Evolutionary conservation across 1,284 basidiomycete species (phyloP), one percentile per base, ranked within the genome.

Genomic region (Marasmius sp.): DNA sequence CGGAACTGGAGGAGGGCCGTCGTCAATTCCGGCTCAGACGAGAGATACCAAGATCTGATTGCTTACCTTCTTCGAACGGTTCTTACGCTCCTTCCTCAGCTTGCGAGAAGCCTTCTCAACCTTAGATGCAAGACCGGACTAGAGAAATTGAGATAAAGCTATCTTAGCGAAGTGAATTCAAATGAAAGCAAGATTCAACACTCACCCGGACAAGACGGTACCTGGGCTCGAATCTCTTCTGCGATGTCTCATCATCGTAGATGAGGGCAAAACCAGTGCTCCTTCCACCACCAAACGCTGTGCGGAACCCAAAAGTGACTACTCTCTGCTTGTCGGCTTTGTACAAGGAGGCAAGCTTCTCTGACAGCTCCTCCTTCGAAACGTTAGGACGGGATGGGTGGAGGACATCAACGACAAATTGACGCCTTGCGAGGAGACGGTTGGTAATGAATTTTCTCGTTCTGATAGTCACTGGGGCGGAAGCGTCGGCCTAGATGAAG

Each of bases 381-480:
- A 99, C 93, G 79, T 97, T 99, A 67, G 97, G 80, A 65, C 96
- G 94, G 62, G 89, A 92, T 41, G 97, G 97, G 84, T 99, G 97
- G 71, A 98, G 90, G 74, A 99, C 88, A 73, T 98, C 97, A 66
- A 98, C 84, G 71, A 98, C 87, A 74, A 97, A 95, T 82, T 94
- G 92, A 67, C 89, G 88, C 73, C 97, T 93, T 74, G 94, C 91
- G 64, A 99, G 86, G 69, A 99, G 92, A 70, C 95, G 94, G 90
- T 99, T 99, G 74, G 96, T 98, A 80, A 98, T 94, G 87, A 99
- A 99, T 85, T 99, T 98, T 81, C 97, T 93, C 63, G 97, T 98
- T 74, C 97, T 94, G 77, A 99, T 86, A 70, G 97, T 99, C 72
- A 99, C 88, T 70, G 97, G 93, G 79, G 95, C 91, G 81, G 87